Conservation (phyloP, 179 eudicot species). For the Drosera spatulata region DNA sequence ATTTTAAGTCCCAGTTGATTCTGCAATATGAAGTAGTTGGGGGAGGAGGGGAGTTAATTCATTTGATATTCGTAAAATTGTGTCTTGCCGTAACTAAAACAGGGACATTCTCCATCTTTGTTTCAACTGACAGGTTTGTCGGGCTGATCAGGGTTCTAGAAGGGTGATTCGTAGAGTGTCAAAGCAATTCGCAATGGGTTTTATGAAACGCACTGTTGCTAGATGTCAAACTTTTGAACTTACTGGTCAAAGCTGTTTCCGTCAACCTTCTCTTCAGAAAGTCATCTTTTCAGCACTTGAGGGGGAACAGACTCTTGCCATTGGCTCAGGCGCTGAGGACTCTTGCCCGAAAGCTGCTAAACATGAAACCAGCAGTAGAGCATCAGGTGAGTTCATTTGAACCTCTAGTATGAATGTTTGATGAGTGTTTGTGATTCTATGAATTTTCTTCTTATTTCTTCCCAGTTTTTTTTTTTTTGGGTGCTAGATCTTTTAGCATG, state of each 20-base stretch:
- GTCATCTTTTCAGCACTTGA: slow-evolving; percentile 23
- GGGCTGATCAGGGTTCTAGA: slow-evolving; percentile 32
- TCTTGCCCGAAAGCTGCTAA: slow-evolving; percentile 12
- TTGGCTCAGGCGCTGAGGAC: no score
- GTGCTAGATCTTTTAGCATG: no score
- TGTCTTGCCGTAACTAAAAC: not conserved
- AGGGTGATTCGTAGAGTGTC: slow-evolving; percentile 35
- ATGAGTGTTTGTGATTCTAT: no score
- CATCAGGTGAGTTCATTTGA: no score
- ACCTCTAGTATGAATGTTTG: no score
- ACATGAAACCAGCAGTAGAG: not conserved
- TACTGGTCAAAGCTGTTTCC: slow-evolving; percentile 40
- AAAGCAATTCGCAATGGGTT: slow-evolving; percentile 42
- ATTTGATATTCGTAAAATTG: not conserved
- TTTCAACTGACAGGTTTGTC: slow-evolving; percentile 22
- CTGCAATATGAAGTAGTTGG: not conserved
- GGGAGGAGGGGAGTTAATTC: not conserved
- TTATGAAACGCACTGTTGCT: slow-evolving; percentile 36
- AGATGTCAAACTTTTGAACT: slow-evolving; percentile 35
- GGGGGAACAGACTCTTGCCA: not conserved
- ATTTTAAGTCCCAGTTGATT: not conserved
- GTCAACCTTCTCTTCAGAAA: slow-evolving; percentile 35
- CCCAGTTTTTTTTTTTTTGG: no score
- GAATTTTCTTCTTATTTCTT: no score
- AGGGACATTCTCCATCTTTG: not conserved